Percentiles rank a stretch among this genome's conserved stretches.
Evolutionary conservation across 2,329 filamentous ascomycete genomes (phyloP).

Genomic region (Niveomyces coronatus): DNA sequence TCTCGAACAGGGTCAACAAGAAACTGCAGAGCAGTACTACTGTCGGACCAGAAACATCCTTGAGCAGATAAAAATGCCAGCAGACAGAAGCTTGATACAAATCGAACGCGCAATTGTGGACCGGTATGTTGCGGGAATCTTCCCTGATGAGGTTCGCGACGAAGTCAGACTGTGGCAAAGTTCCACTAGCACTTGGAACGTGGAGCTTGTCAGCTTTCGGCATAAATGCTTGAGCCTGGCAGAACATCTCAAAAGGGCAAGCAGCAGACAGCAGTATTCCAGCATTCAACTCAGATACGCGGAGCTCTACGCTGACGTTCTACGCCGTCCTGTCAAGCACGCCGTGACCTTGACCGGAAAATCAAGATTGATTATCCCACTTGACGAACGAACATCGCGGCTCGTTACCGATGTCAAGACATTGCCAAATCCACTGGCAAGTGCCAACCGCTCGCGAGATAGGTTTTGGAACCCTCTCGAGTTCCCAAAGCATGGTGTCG

Average conservation of each 20-base stretch:
- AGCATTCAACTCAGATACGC: conserved; percentile 26
- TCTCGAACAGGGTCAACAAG: conserved; percentile 43
- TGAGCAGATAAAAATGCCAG: conserved; percentile 26
- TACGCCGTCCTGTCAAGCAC: conserved; percentile 29
- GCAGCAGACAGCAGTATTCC: conserved; percentile 38
- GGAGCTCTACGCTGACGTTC: conserved; percentile 38
- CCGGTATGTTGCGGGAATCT: conserved; percentile 45
- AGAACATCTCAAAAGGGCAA: conserved; percentile 42
- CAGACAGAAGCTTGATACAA: conserved; percentile 11
- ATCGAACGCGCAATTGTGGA: conserved; percentile 19
- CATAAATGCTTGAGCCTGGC: conserved; percentile 49
- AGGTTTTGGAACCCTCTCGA: conserved; percentile 54
- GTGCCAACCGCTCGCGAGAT: conserved; percentile 44
- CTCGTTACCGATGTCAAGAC: conserved; percentile 33
- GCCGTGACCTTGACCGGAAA: conserved; percentile 3
- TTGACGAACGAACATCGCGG: conserved; percentile 21
- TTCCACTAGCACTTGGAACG: conserved; percentile 12
- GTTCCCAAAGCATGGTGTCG: conserved; percentile 64
- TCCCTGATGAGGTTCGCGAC: conserved; percentile 33
- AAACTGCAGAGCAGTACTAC: conserved; percentile 41
- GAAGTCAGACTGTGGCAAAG: conserved; percentile 21
- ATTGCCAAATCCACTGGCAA: conserved; percentile 34
- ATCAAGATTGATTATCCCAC: conserved; percentile 24
- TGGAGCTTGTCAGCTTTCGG: conserved; percentile 34
- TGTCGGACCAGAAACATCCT: conserved; percentile 25